Evolutionary conservation across 2,329 filamentous ascomycete species (phyloP).

Genomic region (Phaeosphaeria sp.): DNA sequence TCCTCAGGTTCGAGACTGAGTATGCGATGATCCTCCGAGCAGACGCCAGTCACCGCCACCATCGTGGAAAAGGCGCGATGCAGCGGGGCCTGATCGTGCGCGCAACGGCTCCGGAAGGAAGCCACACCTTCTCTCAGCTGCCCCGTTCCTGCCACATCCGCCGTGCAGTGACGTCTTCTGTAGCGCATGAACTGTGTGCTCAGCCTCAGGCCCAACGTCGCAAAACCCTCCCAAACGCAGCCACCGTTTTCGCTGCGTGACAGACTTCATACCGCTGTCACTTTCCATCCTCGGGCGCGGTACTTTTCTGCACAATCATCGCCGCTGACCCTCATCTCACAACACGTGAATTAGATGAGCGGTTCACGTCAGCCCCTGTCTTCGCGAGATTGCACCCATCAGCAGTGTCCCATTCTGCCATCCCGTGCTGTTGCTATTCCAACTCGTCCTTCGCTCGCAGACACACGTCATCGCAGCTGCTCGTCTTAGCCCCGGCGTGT

Average conservation of each 20-base stretch:
- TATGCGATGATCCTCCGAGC: not conserved
- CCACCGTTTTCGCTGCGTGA: not conserved
- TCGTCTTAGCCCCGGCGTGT: not conserved
- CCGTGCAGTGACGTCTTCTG: conserved; percentile 2
- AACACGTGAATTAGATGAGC: conserved; percentile 13
- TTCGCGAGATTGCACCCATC: not conserved
- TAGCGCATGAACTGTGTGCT: conserved; percentile 13
- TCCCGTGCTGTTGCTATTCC: not conserved
- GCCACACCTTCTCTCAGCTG: conserved; percentile 19
- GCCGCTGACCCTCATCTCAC: conserved; percentile 6
- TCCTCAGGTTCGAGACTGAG: not conserved
- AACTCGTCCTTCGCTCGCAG: not conserved
- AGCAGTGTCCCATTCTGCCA: not conserved
- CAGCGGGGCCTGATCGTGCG: not conserved
- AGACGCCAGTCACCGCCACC: not conserved
- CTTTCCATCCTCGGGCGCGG: conserved; percentile 7
- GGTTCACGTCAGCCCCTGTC: conserved; percentile 8
- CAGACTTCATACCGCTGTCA: conserved; percentile 1
- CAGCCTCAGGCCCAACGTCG: conserved; percentile 12
- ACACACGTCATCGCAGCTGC: not conserved
- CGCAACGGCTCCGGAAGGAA: conserved; percentile 13
- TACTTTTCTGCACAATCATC: conserved; percentile 3
- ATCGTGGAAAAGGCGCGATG: conserved; percentile 3
- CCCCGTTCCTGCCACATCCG: conserved; percentile 8
- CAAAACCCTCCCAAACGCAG: not conserved